phyloP scores from a whole-genome alignment of 805 yeast species.

The Wickerhamiella hasegawae region DNA sequence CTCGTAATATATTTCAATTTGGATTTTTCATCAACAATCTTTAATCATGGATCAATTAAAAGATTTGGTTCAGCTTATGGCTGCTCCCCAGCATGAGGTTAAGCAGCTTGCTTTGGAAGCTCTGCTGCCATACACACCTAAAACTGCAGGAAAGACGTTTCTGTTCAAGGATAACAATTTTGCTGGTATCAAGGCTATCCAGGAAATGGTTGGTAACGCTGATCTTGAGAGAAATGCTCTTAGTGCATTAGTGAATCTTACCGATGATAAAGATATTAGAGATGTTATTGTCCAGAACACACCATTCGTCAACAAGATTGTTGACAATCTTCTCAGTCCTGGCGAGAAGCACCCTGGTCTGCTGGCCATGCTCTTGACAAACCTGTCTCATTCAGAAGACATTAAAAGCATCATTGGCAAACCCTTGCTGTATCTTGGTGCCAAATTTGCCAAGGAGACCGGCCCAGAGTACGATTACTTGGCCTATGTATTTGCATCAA shows the following conservation, averaged over 20 bases:
- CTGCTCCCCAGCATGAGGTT: constrained; percentile 28
- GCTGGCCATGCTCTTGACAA: constrained; percentile 69
- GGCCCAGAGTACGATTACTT: constrained; percentile 75
- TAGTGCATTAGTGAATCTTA: constrained; percentile 68
- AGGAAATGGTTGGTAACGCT: constrained; percentile 36
- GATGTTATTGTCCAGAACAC: constrained; percentile 48
- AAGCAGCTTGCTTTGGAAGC: constrained; percentile 74
- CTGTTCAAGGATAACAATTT: constrained; percentile 57
- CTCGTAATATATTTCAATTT: no score
- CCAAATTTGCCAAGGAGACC: constrained; percentile 76
- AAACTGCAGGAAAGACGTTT: constrained; percentile 47
- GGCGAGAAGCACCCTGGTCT: constrained; percentile 58
- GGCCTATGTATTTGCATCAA: constrained; percentile 77
- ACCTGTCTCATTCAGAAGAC: constrained; percentile 63
- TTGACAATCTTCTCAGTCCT: constrained; percentile 28
- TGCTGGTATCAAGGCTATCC: constrained; percentile 58
- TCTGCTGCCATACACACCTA: constrained; percentile 43
- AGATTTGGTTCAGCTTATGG: not conserved
- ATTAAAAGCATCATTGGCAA: constrained; percentile 34
- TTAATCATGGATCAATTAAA: not conserved
- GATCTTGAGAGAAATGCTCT: constrained; percentile 31
- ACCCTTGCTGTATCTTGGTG: constrained; percentile 36
- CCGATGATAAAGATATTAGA: constrained; percentile 54
- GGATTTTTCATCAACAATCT: no score
- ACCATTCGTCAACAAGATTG: constrained; percentile 26